Conservation (phyloP, 805 yeast genomes). For the Starmerella stellata region DNA sequence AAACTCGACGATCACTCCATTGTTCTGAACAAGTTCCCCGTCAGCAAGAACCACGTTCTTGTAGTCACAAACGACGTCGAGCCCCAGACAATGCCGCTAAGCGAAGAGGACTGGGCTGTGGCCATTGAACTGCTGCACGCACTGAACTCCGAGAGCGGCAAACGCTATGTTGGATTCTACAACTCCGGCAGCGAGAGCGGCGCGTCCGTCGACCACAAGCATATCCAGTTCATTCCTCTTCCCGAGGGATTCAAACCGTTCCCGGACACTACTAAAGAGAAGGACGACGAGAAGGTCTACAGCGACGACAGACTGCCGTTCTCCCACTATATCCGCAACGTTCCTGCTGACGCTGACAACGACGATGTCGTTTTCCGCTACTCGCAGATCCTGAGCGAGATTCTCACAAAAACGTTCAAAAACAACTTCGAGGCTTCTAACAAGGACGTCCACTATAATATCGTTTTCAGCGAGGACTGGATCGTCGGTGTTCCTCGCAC, state of each 20-base stretch:
- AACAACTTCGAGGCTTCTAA: conserved; percentile 30
- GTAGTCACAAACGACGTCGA: conserved; percentile 58
- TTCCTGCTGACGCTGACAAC: conserved; percentile 28
- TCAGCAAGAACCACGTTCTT: conserved; percentile 60
- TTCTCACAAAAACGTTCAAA: conserved; percentile 41
- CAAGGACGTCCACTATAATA: conserved; percentile 47
- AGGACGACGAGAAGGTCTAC: conserved; percentile 22
- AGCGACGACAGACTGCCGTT: conserved; percentile 41
- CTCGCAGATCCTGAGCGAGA: conserved; percentile 32
- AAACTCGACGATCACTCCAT: conserved; percentile 38
- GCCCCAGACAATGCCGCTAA: conserved; percentile 53
- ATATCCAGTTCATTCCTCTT: conserved; percentile 63
- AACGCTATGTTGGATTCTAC: conserved; percentile 61
- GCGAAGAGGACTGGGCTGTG: conserved; percentile 49
- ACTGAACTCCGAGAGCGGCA: conserved; percentile 29
- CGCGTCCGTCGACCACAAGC: conserved; percentile 90
- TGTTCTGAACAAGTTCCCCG: conserved; percentile 74
- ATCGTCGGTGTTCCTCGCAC: conserved; percentile 73
- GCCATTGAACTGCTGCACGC: conserved; percentile 37
- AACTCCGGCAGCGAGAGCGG: conserved; percentile 81
- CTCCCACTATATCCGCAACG: conserved; percentile 64
- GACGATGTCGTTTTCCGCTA: conserved; percentile 40
- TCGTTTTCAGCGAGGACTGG: conserved; percentile 66
- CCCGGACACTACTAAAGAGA: conserved; percentile 32
- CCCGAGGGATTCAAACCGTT: conserved; percentile 42